Conservation (phyloP, 163 green algal genomes). For the Scenedesmus sp. region DNA sequence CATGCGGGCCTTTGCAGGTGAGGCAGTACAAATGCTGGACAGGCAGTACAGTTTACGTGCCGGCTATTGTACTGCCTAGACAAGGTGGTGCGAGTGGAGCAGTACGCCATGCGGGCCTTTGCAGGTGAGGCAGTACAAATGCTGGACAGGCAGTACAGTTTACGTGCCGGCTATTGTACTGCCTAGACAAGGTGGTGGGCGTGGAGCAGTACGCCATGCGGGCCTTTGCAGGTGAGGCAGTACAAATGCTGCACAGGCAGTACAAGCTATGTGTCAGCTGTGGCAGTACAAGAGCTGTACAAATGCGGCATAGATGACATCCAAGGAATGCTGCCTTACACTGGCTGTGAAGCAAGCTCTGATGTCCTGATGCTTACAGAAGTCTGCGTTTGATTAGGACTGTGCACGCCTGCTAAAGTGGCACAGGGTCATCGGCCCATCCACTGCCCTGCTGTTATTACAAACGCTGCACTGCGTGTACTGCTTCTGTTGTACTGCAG, state of each 20-base stretch:
- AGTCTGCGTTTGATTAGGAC: not conserved
- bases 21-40: constrained; percentile 57
- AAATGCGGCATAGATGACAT: not conserved
- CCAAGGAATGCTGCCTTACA: not conserved
- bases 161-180: too few relatives aligned
- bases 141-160: too few relatives aligned
- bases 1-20: constrained; percentile 93
- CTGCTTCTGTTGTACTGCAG: constrained; percentile 47
- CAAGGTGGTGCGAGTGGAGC: too few relatives aligned
- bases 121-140: too few relatives aligned
- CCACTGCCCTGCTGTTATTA: not conserved
- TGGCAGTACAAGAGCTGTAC: not conserved
- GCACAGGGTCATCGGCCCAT: too few relatives aligned
- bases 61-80: too few relatives aligned
- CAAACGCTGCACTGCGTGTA: not conserved
- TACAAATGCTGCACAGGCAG: too few relatives aligned
- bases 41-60: too few relatives aligned
- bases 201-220: constrained; percentile 98
- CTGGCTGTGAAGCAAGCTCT: not conserved
- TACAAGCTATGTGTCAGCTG: not conserved
- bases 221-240: constrained; percentile 80
- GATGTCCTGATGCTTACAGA: not conserved
- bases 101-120: constrained; percentile 98
- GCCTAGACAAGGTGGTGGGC: constrained; percentile 71
- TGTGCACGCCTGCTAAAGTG: not conserved